phyloP scores from a whole-genome alignment of 129 eudicot genomes.

The Arctium lappa region DNA sequence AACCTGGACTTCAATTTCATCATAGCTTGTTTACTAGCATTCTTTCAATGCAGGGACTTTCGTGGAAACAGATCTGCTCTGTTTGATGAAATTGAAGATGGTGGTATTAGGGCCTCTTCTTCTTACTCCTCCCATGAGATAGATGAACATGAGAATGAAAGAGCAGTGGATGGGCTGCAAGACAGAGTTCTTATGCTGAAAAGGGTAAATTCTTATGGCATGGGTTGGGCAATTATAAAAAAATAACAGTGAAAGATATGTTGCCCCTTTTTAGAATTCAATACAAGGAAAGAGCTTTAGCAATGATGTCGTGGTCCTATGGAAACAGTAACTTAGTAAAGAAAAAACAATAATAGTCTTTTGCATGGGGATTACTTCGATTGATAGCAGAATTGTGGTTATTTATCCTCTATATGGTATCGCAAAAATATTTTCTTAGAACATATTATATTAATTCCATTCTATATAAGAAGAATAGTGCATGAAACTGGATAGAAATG shows the following conservation, averaged over 20 bases:
- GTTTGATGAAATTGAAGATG: conserved; percentile 92
- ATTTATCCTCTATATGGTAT: neutral
- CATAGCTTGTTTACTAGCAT: neutral
- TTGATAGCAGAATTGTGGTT: neutral
- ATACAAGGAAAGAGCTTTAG: neutral
- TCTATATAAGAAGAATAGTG: neutral
- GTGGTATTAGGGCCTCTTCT: conserved; percentile 80
- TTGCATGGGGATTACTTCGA: neutral
- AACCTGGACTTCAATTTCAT: neutral
- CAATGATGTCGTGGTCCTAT: neutral
- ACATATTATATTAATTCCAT: neutral
- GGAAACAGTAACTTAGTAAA: neutral
- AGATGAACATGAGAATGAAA: conserved; percentile 88
- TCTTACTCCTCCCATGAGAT: conserved; percentile 86
- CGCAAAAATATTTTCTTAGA: neutral
- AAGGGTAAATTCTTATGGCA: conserved; percentile 45
- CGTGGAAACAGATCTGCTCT: conserved; percentile 71
- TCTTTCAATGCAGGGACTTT: conserved; percentile 29
- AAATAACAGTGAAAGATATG: neutral
- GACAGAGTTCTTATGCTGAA: conserved; percentile 90
- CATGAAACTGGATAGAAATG: neutral
- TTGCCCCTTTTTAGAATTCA: neutral
- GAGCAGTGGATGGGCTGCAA: conserved; percentile 79
- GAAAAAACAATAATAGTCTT: neutral
- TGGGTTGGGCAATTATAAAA: neutral